phyloP scores from a whole-genome alignment of 2,329 filamentous ascomycete genomes.

The Aspergillus intermedius region DNA sequence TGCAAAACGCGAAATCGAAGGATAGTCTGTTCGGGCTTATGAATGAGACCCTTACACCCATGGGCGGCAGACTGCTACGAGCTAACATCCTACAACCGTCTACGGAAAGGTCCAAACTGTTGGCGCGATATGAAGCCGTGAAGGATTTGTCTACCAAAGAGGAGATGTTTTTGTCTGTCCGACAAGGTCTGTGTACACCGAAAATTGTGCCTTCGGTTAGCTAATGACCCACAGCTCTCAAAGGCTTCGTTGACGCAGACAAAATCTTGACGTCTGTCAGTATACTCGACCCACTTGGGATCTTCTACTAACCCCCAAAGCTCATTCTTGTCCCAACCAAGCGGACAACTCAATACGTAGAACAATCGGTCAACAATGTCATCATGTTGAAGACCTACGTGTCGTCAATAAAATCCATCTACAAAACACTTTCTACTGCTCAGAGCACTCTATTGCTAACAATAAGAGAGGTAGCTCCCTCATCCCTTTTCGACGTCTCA shows the following conservation, averaged over 20 bases:
- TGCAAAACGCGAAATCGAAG: slow-evolving; percentile 68
- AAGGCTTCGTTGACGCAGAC: slow-evolving; percentile 71
- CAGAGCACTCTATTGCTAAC: slow-evolving; percentile 58
- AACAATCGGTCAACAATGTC: slow-evolving; percentile 79
- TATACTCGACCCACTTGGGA: neutral
- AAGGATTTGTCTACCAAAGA: slow-evolving; percentile 76
- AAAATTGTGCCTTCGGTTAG: neutral
- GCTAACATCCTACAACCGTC: slow-evolving; percentile 86
- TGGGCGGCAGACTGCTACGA: slow-evolving; percentile 77
- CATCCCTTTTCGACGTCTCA: neutral
- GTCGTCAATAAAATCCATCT: slow-evolving; percentile 59
- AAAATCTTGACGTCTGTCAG: slow-evolving; percentile 67
- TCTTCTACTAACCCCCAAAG: slow-evolving; percentile 35
- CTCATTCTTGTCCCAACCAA: slow-evolving; percentile 70
- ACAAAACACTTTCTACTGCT: slow-evolving; percentile 60
- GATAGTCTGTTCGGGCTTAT: slow-evolving; percentile 78
- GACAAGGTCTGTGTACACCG: slow-evolving; percentile 50
- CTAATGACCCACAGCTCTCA: slow-evolving; percentile 51
- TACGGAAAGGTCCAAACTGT: slow-evolving; percentile 62
- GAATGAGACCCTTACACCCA: slow-evolving; percentile 78
- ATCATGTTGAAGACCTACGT: slow-evolving; percentile 82
- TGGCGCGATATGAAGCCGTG: slow-evolving; percentile 70
- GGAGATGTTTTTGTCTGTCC: slow-evolving; percentile 72
- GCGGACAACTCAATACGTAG: slow-evolving; percentile 60
- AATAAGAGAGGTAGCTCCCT: slow-evolving; percentile 52